These are phyloP conservation scores for Amniculicola lignicola DNA, from an alignment of 495 filamentous ascomycete genomes.

Conservation along the genomic window DNA sequence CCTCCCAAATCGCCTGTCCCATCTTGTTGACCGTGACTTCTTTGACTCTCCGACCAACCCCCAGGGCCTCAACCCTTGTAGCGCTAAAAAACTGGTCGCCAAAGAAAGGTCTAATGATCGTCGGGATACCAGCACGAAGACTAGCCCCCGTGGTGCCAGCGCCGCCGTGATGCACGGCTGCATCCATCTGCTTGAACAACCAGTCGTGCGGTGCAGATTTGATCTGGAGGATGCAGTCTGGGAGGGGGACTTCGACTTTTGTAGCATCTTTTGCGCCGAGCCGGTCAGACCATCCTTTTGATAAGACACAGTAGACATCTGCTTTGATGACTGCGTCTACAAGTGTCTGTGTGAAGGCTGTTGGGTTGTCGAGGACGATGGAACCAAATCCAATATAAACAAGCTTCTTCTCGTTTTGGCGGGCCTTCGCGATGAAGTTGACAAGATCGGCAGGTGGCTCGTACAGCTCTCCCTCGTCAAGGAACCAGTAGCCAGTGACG, in stretches of 20 bases:
- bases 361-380: slow-evolving; percentile 88
- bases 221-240: slow-evolving; percentile 80
- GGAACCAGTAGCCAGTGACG: slow-evolving; percentile 96
- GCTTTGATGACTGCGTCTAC: slow-evolving; percentile 88
- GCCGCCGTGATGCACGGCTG: slow-evolving; percentile 90
- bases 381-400: slow-evolving; percentile 98
- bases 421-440: slow-evolving; percentile 76
- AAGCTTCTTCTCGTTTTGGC: slow-evolving; percentile 79
- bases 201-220: slow-evolving; percentile 93
- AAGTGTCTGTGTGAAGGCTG: slow-evolving; percentile 80
- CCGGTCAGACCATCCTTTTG: slow-evolving; percentile 98
- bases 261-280: slow-evolving; percentile 58
- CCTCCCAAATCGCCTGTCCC: slow-evolving; percentile 85
- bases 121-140: slow-evolving; percentile 85
- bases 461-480: slow-evolving; percentile 78
- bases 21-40: slow-evolving; percentile 82
- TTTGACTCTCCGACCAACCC: slow-evolving; percentile 85
- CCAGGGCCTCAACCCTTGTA: slow-evolving; percentile 80
- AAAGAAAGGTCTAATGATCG: slow-evolving; percentile 95
- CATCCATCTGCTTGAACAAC: slow-evolving; percentile 92
- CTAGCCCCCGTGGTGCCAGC: slow-evolving; percentile 95
- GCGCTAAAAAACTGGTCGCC: slow-evolving; percentile 98
- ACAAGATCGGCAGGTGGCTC: slow-evolving; percentile 68
- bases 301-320: slow-evolving; percentile 90
- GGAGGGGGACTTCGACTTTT: slow-evolving; percentile 67